Conservation (phyloP, 495 filamentous ascomycete species). For the Trichoderma virens region DNA sequence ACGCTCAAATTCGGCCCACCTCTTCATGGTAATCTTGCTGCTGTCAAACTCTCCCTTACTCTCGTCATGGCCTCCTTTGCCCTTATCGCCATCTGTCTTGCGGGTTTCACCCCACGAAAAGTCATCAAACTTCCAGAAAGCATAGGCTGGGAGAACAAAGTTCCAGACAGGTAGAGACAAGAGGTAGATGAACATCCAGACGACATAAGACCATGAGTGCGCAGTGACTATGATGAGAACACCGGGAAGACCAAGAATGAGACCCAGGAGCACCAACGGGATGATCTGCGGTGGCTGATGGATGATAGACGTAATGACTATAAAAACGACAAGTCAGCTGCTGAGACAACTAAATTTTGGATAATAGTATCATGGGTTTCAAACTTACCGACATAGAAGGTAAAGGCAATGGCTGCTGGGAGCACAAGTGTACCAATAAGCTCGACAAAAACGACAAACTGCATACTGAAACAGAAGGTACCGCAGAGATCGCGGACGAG, state of each 20-base stretch:
- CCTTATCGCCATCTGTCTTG: conserved; percentile 87
- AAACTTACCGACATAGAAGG: conserved; percentile 81
- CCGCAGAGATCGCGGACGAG: conserved; percentile 94
- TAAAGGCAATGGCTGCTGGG: conserved; percentile 93
- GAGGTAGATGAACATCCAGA: conserved; percentile 97
- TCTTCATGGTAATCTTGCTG: conserved; percentile 96
- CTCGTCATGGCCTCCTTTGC: conserved; percentile 67
- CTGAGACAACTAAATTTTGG: conserved; percentile 17
- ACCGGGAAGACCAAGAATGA: conserved; percentile 91
- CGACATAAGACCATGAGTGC: conserved; percentile 86
- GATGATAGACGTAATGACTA: conserved; percentile 82
- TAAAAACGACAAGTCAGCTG: neutral
- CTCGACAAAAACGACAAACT: conserved; percentile 96
- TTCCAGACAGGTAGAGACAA: conserved; percentile 95
- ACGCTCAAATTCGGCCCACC: conserved; percentile 92
- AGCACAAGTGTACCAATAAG: conserved; percentile 90
- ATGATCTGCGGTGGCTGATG: conserved; percentile 80
- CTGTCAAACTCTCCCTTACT: conserved; percentile 96
- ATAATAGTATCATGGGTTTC: neutral
- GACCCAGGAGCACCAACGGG: conserved; percentile 77
- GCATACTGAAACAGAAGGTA: conserved; percentile 99
- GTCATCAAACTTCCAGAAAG: conserved; percentile 99
- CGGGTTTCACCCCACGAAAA: conserved; percentile 99
- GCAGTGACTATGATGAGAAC: conserved; percentile 92
- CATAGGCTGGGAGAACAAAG: conserved; percentile 86